Conservation (phyloP, 108 stramenopile species). For the Cyclotella kingstonii region DNA sequence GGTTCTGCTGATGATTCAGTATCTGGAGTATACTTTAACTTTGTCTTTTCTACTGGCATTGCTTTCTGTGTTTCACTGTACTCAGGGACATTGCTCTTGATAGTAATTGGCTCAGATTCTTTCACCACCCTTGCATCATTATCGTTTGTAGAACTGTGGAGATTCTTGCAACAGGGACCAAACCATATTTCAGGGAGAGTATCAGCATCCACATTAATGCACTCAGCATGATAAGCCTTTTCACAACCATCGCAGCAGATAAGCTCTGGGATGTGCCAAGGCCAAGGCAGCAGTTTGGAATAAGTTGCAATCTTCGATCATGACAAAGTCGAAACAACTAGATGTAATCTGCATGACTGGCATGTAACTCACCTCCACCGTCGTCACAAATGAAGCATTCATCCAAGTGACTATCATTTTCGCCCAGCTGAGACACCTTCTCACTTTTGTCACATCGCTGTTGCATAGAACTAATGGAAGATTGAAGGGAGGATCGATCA, state of each 20-base stretch:
- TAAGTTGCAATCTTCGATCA: not conserved
- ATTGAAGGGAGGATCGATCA: too few species aligned
- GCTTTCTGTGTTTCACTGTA: not conserved
- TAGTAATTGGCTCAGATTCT: too few species aligned
- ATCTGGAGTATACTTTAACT: not conserved
- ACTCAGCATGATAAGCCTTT: constrained; percentile 18
- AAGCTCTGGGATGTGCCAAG: too few species aligned
- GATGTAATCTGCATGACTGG: not conserved
- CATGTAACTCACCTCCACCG: constrained; percentile 15
- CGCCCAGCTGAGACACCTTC: not conserved
- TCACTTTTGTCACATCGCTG: not conserved
- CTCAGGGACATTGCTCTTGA: not conserved
- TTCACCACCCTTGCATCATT: not conserved
- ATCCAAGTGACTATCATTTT: constrained; percentile 13
- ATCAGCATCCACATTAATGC: constrained; percentile 10
- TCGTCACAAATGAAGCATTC: constrained; percentile 22
- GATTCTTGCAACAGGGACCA: constrained; percentile 10
- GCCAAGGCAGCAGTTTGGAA: not conserved
- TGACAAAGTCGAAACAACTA: not conserved
- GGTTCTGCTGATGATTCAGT: not conserved
- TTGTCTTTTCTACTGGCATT: too few species aligned
- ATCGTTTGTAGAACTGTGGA: not conserved
- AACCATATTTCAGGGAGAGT: constrained; percentile 13
- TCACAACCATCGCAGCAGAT: constrained; percentile 25
- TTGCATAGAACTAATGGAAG: too few species aligned